Base-by-base conservation (phyloP, 192 early-diverging fungal genomes). In the Podila epicladia region DNA sequence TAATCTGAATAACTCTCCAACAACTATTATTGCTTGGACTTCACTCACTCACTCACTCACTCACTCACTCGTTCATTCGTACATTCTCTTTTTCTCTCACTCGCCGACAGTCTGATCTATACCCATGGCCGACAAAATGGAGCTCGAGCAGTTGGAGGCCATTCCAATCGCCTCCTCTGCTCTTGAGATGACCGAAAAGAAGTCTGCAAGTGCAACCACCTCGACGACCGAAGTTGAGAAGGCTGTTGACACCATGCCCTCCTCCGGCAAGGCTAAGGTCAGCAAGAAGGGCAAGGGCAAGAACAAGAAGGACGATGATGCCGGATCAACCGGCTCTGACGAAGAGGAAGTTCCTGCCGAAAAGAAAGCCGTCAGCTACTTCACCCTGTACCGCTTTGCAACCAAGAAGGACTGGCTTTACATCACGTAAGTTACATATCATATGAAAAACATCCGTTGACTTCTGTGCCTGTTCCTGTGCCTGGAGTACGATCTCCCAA, bases 341-440 rank as follows among this genome's bases (percentile, higher is more conserved):
- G 72, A 65, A 29, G 64, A 55, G 31, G 55, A 57, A 3, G 74
- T 65, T 20, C 73, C 75, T 11, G 83, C 82, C 37, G 69, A 85
- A 20, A 85, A 85, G 60, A 58, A 83, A 62, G 86, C 88, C 5
- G 89, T 95, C 5, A 65, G 87, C 12, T 69, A 92, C 35, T 48
- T 88, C 15, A 65, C 87, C 69, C 83, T 96, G 19, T 95, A 89
- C 64, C 89, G 93, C 8, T 96, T 93, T 72, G 89, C 92, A 0
- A 87, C 89, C 37, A 57, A 65, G 0, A 32, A 69, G 5, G 94
- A 95, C 79, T 26, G 41, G 9, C 9, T 80, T 33, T 80, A 73
- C 38, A 80, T 80, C 22, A 13, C 41, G 77, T 80, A 80, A 64
- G 77, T 67, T 38, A 24, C 37, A 37, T 11, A 9, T 37, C 35